Evolutionary conservation across 768 basidiomycete species (phyloP).

Genomic region (Macrocybe gigantea): DNA sequence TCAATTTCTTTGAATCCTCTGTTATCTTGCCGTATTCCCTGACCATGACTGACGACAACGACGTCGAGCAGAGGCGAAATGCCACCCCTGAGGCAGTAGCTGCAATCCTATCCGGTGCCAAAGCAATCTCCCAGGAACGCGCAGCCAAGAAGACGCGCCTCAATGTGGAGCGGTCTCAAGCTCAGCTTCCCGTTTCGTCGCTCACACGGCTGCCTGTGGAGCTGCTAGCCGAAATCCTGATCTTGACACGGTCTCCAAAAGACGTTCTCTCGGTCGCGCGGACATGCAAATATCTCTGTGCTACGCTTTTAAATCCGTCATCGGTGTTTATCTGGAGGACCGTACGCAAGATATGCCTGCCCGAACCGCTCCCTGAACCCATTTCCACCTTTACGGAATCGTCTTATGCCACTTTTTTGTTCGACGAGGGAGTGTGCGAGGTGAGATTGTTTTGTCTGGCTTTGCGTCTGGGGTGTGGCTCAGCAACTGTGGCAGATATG

Average conservation of each 20-base stretch:
- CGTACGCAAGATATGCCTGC: slow-evolving; percentile 28
- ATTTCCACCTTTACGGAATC: slow-evolving; percentile 42
- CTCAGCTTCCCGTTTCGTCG: neutral
- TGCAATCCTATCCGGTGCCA: no score
- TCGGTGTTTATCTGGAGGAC: slow-evolving; percentile 56
- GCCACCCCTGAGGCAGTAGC: neutral
- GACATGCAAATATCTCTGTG: slow-evolving; percentile 48
- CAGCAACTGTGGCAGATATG: slow-evolving; percentile 29
- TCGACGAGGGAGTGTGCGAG: slow-evolving; percentile 51
- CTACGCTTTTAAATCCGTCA: slow-evolving; percentile 37
- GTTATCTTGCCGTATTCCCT: no score
- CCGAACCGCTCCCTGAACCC: slow-evolving; percentile 18
- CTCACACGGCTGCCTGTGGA: slow-evolving; percentile 48
- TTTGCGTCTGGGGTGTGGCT: neutral
- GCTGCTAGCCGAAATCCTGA: slow-evolving; percentile 57
- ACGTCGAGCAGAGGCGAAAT: neutral
- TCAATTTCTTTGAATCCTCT: no score
- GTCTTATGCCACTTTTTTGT: slow-evolving; percentile 60
- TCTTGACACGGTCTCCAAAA: slow-evolving; percentile 42
- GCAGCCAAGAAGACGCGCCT: no score
- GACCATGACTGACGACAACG: no score
- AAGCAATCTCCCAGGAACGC: no score
- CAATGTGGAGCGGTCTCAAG: no score
- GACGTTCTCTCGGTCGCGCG: slow-evolving; percentile 57
- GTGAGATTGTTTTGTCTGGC: slow-evolving; percentile 23